Percentiles rank a stretch among this genome's conserved stretches.
phyloP scores from a whole-genome alignment of 1,284 basidiomycete species.

The Trametes polyzona region DNA sequence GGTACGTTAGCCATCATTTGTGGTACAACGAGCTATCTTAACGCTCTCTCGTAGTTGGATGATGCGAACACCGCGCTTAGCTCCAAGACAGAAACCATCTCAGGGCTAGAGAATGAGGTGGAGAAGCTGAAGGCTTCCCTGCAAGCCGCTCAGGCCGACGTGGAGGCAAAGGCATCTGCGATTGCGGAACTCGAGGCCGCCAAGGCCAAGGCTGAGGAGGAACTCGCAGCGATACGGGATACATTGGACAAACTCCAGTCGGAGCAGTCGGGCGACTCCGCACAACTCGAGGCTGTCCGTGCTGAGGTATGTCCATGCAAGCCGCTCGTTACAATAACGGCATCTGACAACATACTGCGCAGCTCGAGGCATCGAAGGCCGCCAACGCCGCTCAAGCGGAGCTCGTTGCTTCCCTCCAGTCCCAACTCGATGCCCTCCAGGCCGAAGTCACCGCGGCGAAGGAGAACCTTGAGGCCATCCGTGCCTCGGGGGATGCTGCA shows the following conservation, averaged over 20 bases:
- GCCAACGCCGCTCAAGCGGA: constrained; percentile 45
- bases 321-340: background rate
- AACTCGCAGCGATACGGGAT: constrained; percentile 49
- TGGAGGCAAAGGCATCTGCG: constrained; percentile 47
- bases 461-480: constrained; percentile 55
- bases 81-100: constrained; percentile 51
- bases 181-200: constrained; percentile 52
- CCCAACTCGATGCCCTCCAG: constrained; percentile 55
- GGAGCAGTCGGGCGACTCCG: constrained; percentile 43
- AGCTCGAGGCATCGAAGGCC: constrained; percentile 58
- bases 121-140: constrained; percentile 54
- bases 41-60: constrained; percentile 51
- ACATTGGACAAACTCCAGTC: constrained; percentile 46
- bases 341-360: constrained; percentile 6
- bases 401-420: constrained; percentile 51
- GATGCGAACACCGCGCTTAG: constrained; percentile 57
- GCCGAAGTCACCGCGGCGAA: constrained; percentile 54
- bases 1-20: constrained; percentile 39
- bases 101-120: constrained; percentile 56
- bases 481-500: constrained; percentile 47
- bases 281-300: constrained; percentile 44
- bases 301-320: constrained; percentile 49
- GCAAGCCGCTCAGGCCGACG: constrained; percentile 50
- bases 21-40: background rate
- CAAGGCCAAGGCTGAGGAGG: constrained; percentile 51